Evolutionary conservation across 805 yeast genomes (phyloP).

Genomic region (Sungouiozyma ichnusensis): DNA sequence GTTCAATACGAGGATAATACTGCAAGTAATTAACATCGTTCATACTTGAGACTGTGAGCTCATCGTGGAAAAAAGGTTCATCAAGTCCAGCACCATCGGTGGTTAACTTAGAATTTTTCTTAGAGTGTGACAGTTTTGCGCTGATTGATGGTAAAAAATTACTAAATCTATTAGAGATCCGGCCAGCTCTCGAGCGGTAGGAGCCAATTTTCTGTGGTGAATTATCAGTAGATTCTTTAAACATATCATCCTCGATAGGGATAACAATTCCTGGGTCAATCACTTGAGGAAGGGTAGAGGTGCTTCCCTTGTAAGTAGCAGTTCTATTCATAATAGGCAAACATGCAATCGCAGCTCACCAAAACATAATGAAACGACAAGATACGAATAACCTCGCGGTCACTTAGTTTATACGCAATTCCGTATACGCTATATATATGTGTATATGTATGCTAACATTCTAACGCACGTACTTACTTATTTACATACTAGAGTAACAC

Average conservation of each 20-base stretch:
- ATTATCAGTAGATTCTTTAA: background rate
- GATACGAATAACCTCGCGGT: too few species aligned
- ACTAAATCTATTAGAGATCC: conserved; percentile 26
- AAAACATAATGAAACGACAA: too few species aligned
- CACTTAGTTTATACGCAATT: too few species aligned
- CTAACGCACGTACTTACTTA: too few species aligned
- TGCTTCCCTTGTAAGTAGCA: background rate
- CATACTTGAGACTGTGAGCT: background rate
- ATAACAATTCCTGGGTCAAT: conserved; percentile 25
- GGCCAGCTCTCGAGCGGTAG: conserved; percentile 27
- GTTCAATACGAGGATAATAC: background rate
- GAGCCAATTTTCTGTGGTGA: conserved; percentile 16
- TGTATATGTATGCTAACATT: too few species aligned
- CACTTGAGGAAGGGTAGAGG: conserved; percentile 13
- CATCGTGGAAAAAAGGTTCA: background rate
- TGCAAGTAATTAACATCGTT: too few species aligned
- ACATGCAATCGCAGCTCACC: too few species aligned
- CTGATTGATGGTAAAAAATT: conserved; percentile 28
- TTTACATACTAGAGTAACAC: too few species aligned
- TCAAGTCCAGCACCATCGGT: background rate
- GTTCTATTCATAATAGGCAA: background rate
- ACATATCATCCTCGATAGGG: conserved; percentile 23
- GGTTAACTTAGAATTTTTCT: background rate
- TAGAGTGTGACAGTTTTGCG: conserved; percentile 25
- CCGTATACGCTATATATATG: too few species aligned